phyloP scores from a whole-genome alignment of 768 basidiomycete genomes.

The Tricholomella constricta region DNA sequence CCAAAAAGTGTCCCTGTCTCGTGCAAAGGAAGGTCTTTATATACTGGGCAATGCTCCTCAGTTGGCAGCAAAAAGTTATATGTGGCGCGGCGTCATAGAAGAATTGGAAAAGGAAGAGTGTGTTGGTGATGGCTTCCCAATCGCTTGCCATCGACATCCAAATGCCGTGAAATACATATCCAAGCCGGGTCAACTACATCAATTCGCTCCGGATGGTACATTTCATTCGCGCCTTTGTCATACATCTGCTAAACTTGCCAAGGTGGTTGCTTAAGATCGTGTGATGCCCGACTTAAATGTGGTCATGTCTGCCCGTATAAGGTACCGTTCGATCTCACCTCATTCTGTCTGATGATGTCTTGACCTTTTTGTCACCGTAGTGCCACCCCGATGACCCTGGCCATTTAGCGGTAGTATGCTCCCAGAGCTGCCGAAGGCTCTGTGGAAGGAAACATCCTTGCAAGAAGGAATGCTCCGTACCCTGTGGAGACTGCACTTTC shows the following conservation, averaged over 20 bases:
- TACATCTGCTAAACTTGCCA: neutral
- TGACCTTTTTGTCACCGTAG: constrained; percentile 31
- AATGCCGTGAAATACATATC: constrained; percentile 42
- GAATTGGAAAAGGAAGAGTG: constrained; percentile 50
- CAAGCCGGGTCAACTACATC: constrained; percentile 51
- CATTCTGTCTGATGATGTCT: neutral
- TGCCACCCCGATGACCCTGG: constrained; percentile 64
- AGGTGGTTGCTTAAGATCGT: constrained; percentile 68
- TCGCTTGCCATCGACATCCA: constrained; percentile 59
- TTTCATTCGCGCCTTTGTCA: neutral
- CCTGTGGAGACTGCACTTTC: constrained; percentile 58
- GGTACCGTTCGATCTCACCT: constrained; percentile 36
- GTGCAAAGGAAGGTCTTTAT: constrained; percentile 73
- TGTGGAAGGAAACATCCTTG: constrained; percentile 65
- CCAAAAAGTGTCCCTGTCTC: constrained; percentile 62
- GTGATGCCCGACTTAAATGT: constrained; percentile 53
- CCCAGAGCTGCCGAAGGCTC: constrained; percentile 48
- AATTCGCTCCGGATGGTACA: constrained; percentile 59
- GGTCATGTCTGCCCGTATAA: constrained; percentile 68
- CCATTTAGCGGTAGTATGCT: constrained; percentile 50
- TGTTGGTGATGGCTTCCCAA: constrained; percentile 55
- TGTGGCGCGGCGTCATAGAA: constrained; percentile 63
- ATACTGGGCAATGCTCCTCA: constrained; percentile 69
- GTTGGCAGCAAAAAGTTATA: constrained; percentile 47
- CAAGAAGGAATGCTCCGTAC: constrained; percentile 45